Percentiles rank a stretch among this genome's conserved stretches.
Conservation (phyloP, 179 eudicot species). For the Spergularia azorica region DNA sequence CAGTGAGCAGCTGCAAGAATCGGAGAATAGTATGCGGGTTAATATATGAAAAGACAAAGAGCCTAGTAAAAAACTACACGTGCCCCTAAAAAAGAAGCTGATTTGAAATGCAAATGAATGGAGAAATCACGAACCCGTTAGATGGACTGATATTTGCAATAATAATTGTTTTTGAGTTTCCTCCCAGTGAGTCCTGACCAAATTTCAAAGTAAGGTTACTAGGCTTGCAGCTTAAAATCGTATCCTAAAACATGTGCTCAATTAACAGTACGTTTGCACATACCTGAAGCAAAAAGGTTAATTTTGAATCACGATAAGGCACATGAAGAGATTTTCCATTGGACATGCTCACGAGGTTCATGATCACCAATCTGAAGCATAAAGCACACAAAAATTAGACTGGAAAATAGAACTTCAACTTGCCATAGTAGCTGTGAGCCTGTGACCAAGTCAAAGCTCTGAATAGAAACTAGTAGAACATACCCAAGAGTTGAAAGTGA, state of each 20-base stretch:
- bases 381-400: not conserved
- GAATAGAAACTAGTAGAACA: slow-evolving; percentile 25
- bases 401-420: not conserved
- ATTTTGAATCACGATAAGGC: slow-evolving; percentile 98
- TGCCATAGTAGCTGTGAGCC: not conserved
- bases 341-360: slow-evolving; percentile 91
- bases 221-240: not conserved
- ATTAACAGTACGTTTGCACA: not conserved
- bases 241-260: slow-evolving; percentile 8
- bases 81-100: too few relatives aligned
- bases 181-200: slow-evolving; percentile 94
- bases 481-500: slow-evolving; percentile 98
- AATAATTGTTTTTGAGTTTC: slow-evolving; percentile 92
- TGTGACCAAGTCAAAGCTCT: not conserved
- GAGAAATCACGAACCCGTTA: slow-evolving; percentile 56
- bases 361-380: slow-evolving; percentile 82
- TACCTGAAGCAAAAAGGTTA: slow-evolving; percentile 99
- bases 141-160: slow-evolving; percentile 98
- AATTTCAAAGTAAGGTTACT: slow-evolving; percentile 1
- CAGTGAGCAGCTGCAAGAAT: slow-evolving; percentile 75
- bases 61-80: not conserved
- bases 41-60: not conserved
- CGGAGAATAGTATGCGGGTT: not conserved
- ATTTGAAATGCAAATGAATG: slow-evolving; percentile 3
- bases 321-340: slow-evolving; percentile 95